Evolutionary conservation across 1,284 basidiomycete genomes (phyloP).

Genomic region (Lentinus polychrous): DNA sequence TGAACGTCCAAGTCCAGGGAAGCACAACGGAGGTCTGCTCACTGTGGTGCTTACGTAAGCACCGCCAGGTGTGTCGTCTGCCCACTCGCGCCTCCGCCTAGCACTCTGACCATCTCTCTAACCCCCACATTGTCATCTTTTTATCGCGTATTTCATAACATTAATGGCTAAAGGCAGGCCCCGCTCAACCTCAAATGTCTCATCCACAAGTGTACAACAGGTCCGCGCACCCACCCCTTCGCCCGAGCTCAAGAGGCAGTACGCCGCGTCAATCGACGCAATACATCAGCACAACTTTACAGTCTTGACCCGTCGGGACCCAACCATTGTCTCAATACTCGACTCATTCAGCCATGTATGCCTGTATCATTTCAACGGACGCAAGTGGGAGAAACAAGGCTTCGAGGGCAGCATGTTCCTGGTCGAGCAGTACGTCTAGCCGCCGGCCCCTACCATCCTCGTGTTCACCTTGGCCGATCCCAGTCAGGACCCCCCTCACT

Average conservation of each 20-base stretch:
- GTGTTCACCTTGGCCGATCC: constrained; percentile 4
- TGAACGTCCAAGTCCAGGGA: too few species aligned
- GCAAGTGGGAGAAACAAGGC: constrained; percentile 78
- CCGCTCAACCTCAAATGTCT: constrained; percentile 21
- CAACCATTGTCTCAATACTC: constrained; percentile 73
- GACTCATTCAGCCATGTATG: constrained; percentile 84
- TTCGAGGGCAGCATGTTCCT: constrained; percentile 87
- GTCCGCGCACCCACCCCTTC: constrained; percentile 19
- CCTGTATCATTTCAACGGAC: constrained; percentile 64
- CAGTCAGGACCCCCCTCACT: constrained; percentile 67
- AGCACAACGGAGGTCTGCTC: not conserved
- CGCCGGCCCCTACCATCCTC: constrained; percentile 5
- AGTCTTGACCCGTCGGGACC: constrained; percentile 75
- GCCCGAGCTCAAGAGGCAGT: constrained; percentile 21
- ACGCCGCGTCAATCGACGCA: constrained; percentile 17
- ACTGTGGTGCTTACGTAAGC: not conserved
- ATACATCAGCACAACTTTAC: constrained; percentile 74
- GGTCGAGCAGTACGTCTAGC: constrained; percentile 62
- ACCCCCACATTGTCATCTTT: constrained; percentile 5
- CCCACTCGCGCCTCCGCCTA: not conserved
- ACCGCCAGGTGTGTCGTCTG: not conserved
- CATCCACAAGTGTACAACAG: constrained; percentile 11
- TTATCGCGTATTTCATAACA: too few species aligned
- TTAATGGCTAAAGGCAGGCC: constrained; percentile 24
- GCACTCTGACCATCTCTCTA: constrained; percentile 2